A percentile compares a stretch with the other conserved stretches of the same genome.
phyloP scores from a whole-genome alignment of 1,284 basidiomycete species.

The Leccinum insolens region DNA sequence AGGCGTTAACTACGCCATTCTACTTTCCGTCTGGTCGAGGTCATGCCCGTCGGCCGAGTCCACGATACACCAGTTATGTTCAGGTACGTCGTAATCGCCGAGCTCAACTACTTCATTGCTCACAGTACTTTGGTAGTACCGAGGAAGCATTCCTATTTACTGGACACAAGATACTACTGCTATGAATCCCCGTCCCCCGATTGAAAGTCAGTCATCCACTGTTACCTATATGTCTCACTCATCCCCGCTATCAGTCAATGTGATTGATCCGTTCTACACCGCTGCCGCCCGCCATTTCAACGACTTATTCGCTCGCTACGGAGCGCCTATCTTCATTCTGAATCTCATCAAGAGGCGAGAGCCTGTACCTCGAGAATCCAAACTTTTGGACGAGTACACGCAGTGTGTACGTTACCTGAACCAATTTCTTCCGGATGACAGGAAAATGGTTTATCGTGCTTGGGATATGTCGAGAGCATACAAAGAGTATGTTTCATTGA shows the following conservation, averaged over 20 bases:
- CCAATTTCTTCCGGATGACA: conserved; percentile 87
- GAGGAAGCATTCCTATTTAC: conserved; percentile 94
- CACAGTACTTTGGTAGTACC: conserved; percentile 56
- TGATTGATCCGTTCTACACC: conserved; percentile 95
- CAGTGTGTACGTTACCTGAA: conserved; percentile 94
- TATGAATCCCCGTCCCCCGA: conserved; percentile 92
- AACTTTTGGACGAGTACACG: conserved; percentile 89
- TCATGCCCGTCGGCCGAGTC: conserved; percentile 60
- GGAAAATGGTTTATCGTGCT: conserved; percentile 89
- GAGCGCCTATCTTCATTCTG: conserved; percentile 89
- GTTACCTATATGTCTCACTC: conserved; percentile 1
- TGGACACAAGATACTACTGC: conserved; percentile 95
- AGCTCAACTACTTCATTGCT: neutral
- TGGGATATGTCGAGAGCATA: conserved; percentile 97
- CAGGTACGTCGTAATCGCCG: conserved; percentile 50
- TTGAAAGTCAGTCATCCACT: conserved; percentile 73
- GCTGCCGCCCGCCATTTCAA: conserved; percentile 95
- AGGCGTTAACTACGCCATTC: conserved; percentile 91
- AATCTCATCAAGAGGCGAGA: conserved; percentile 92
- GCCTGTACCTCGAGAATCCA: conserved; percentile 88
- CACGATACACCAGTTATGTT: conserved; percentile 93
- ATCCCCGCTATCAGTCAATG: conserved; percentile 63
- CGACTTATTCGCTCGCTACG: conserved; percentile 89
- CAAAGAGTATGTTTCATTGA: conserved; percentile 66
- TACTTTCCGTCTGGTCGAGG: conserved; percentile 59